phyloP scores from a whole-genome alignment of 345 rosid species.

The Combretum micranthum region DNA sequence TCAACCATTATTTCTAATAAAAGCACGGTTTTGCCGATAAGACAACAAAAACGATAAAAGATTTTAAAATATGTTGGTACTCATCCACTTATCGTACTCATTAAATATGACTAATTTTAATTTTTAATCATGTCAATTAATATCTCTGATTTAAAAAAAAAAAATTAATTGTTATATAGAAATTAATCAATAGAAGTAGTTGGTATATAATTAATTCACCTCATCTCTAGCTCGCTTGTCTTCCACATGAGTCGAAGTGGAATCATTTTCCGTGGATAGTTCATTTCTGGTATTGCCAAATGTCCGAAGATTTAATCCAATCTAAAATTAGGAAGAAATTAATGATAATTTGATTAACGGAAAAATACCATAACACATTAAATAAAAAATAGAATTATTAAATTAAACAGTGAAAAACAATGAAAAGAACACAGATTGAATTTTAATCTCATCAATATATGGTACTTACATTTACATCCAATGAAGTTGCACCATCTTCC shows the following conservation, averaged over 20 bases:
- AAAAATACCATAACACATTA: neutral
- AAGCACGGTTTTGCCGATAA: neutral
- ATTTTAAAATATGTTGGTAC: too few relatives aligned
- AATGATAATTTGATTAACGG: too few relatives aligned
- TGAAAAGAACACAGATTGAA: neutral
- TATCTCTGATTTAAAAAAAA: too few relatives aligned
- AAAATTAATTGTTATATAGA: neutral
- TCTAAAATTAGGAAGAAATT: constrained; percentile 17
- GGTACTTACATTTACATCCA: constrained; percentile 28
- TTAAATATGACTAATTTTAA: too few relatives aligned
- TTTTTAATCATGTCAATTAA: too few relatives aligned
- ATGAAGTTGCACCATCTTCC: constrained; percentile 1
- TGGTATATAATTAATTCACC: constrained; percentile 13
- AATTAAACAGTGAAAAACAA: neutral
- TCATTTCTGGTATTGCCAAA: constrained; percentile 34
- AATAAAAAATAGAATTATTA: neutral
- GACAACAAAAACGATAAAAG: neutral
- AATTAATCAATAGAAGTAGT: too few relatives aligned
- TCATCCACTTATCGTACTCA: too few relatives aligned
- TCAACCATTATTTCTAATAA: neutral
- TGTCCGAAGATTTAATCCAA: constrained; percentile 47
- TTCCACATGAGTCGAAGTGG: constrained; percentile 30
- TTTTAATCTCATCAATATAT: neutral
- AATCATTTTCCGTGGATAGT: constrained; percentile 44
- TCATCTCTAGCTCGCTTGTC: constrained; percentile 34